Base-by-base conservation (phyloP, 169 alveolate genomes). In the Eimeria maxima region DNA sequence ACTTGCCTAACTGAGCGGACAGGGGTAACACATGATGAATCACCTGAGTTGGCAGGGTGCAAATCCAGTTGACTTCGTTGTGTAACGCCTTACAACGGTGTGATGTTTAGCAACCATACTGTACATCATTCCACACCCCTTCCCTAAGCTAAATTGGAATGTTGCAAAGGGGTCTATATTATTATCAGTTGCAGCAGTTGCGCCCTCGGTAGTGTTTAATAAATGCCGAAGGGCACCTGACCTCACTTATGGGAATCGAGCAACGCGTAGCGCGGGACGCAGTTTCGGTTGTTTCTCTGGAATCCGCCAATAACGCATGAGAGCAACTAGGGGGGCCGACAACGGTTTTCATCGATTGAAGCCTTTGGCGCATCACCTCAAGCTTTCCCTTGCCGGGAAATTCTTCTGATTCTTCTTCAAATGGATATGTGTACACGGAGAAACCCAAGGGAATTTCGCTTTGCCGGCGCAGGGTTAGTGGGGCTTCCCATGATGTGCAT, bases 281-380 rank as follows among this genome's bases (percentile, higher is more conserved):
- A 78, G 22, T 27, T 10, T 47, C 67, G 22, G 16, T 24, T 24
- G 27, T 27, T 47, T 50, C 74, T 10, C 55, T n/a, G 38, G 53
- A 33, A 8, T 53, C 38, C 55, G 22, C 38, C 57, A 38, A 16
- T 0, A 38, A 7, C 11, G 24, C 57, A 8, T n/a, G 42, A 4
- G 93, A 44, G 63, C 93, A 87, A 20, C 33, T 24, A n/a, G 67
- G 78, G 3, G 93, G 93, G 24, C 93, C 93, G 65, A 87, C 67
- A 50, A 87, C 57, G 27, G 93, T 47, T 65, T 71, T 63, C 93
- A 87, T 87, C 47, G 83, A 29, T 11, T 87, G 67, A 24, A 87
- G 78, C 14, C 63, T 22, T 42, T 18, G n/a, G n/a, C 16, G 8
- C 14, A 63, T 6, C 5, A 63, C 76, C 38, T 27, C 71, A 38